A percentile compares a stretch with the other conserved stretches of the same genome.
Conservation (phyloP, 331 rosid species). For the Erythrophleum ivorense region DNA sequence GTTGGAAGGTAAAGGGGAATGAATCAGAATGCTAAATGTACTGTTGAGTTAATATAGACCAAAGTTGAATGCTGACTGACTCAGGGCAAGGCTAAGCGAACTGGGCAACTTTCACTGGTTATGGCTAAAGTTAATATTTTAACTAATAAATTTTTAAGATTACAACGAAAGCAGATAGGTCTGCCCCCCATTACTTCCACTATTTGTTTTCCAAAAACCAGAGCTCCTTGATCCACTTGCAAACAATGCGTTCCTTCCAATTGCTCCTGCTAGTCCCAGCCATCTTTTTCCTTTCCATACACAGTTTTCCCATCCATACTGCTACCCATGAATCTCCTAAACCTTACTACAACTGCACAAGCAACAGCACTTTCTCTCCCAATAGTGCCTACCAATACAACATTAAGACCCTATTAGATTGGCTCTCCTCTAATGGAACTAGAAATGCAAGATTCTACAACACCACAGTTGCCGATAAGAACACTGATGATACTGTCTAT, state of each 20-base stretch:
- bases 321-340: not conserved
- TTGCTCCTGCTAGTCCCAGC: conserved; percentile 35
- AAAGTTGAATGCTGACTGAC: no score
- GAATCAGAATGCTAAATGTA: not conserved
- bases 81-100: no score
- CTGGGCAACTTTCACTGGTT: no score
- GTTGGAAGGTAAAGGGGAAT: not conserved
- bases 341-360: conserved; percentile 40
- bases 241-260: conserved; percentile 36
- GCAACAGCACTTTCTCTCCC: conserved; percentile 32
- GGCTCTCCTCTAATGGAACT: conserved; percentile 46
- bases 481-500: conserved; percentile 12
- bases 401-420: conserved; percentile 41
- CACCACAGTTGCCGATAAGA: conserved; percentile 27
- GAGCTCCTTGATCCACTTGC: not conserved
- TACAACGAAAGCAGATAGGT: conserved; percentile 17
- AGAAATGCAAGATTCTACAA: conserved; percentile 32
- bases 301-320: conserved; percentile 22
- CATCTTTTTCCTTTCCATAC: conserved; percentile 27
- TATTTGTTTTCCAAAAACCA: not conserved
- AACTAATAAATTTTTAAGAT: not conserved
- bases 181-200: not conserved
- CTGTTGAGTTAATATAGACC: not conserved
- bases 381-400: conserved; percentile 41
- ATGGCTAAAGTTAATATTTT: not conserved